Percentiles rank a stretch among this genome's conserved stretches.
Conservation (phyloP, 495 filamentous ascomycete genomes). For the Parathielavia hyrcaniae region DNA sequence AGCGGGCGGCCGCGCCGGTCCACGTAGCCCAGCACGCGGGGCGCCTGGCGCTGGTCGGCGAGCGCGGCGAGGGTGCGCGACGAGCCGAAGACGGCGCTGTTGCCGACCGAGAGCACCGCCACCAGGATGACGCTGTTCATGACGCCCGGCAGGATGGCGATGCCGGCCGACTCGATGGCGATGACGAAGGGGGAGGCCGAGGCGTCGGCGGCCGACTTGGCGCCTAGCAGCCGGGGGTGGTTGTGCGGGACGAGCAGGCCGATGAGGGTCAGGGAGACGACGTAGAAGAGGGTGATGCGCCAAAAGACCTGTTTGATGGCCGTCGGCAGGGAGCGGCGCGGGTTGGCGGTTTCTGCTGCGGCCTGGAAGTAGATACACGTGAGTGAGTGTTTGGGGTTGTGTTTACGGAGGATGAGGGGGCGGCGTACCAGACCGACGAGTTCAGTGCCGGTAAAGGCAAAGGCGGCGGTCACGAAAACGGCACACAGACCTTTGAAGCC, state of each 20-base stretch:
- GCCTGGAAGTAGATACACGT: slow-evolving; percentile 34
- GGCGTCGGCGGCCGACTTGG: slow-evolving; percentile 52
- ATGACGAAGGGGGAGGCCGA: slow-evolving; percentile 86
- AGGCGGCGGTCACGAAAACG: slow-evolving; percentile 88
- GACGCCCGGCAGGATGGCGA: slow-evolving; percentile 66
- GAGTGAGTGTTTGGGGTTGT: too few species aligned
- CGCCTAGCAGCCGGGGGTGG: slow-evolving; percentile 54
- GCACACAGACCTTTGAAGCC: slow-evolving; percentile 93
- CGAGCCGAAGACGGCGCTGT: slow-evolving; percentile 79
- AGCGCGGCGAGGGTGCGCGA: slow-evolving; percentile 81
- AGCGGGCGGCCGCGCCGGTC: slow-evolving; percentile 79
- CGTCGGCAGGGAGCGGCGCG: slow-evolving; percentile 76
- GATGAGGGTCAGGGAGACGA: slow-evolving; percentile 66
- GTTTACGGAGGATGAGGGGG: too few species aligned
- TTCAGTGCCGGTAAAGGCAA: slow-evolving; percentile 89
- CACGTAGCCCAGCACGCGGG: slow-evolving; percentile 68
- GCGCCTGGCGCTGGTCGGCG: slow-evolving; percentile 79
- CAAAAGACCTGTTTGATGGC: slow-evolving; percentile 94
- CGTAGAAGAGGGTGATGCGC: slow-evolving; percentile 85
- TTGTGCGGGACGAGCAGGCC: slow-evolving; percentile 69
- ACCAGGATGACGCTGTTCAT: slow-evolving; percentile 91
- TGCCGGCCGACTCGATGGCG: slow-evolving; percentile 73
- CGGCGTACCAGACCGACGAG: slow-evolving; percentile 62
- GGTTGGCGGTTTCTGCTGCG: slow-evolving; percentile 81
- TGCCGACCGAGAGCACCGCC: slow-evolving; percentile 80